Evolutionary conservation across 1,139 yeast species (phyloP).

Genomic region (Kazachstania sp.): DNA sequence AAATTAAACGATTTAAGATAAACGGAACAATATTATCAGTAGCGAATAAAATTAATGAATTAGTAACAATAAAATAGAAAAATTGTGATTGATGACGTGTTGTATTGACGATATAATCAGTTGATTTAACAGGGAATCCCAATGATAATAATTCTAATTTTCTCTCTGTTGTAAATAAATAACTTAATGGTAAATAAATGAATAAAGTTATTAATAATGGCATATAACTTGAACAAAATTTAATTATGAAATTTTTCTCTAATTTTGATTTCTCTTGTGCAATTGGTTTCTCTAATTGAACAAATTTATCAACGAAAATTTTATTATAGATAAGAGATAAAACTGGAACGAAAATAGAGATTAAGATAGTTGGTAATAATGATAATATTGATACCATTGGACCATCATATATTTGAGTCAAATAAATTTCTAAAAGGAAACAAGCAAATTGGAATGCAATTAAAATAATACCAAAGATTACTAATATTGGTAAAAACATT

Average conservation of each 20-base stretch:
- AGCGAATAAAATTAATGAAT: constrained; percentile 57
- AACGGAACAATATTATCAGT: constrained; percentile 57
- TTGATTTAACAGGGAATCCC: constrained; percentile 35
- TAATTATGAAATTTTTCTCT: constrained; percentile 67
- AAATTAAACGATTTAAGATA: constrained; percentile 16
- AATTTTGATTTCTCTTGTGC: constrained; percentile 50
- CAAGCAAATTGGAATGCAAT: constrained; percentile 61
- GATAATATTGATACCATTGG: constrained; percentile 57
- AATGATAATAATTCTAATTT: constrained; percentile 17
- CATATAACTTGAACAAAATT: constrained; percentile 71
- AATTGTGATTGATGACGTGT: constrained; percentile 65
- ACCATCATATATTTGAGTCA: constrained; percentile 78
- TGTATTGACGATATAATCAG: constrained; percentile 54
- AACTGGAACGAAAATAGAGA: constrained; percentile 63
- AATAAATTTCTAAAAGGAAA: constrained; percentile 71
- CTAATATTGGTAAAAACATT: constrained; percentile 60
- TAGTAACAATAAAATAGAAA: constrained; percentile 68
- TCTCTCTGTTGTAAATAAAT: constrained; percentile 34
- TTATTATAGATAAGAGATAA: constrained; percentile 57
- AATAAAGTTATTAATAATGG: constrained; percentile 81
- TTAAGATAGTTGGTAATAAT: constrained; percentile 65
- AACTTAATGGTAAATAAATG: constrained; percentile 80
- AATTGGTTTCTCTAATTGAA: constrained; percentile 67
- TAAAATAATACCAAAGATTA: constrained; percentile 48
- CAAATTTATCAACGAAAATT: constrained; percentile 40